Evolutionary conservation across 148 eudicot genomes (phyloP).

Genomic region (Hydrangea macrophylla): DNA sequence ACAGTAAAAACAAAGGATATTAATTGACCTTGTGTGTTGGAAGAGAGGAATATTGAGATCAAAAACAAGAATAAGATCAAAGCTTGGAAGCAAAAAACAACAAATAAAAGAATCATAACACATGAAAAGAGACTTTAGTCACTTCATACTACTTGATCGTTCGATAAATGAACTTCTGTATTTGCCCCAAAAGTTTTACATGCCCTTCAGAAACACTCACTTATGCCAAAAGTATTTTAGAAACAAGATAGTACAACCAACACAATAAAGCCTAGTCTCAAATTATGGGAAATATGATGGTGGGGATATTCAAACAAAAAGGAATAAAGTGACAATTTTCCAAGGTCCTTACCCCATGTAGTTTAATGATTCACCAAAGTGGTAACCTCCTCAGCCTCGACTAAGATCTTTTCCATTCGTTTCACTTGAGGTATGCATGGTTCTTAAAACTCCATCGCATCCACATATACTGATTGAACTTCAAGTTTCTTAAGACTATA

Average conservation of each 20-base stretch:
- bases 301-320: background rate
- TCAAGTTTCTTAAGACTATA: too few species aligned
- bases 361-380: too few species aligned
- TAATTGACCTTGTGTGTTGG: too few species aligned
- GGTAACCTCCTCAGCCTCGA: too few species aligned
- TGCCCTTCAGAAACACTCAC: background rate
- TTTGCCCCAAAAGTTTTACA: background rate
- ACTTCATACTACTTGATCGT: background rate
- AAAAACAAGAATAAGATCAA: background rate
- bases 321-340: background rate
- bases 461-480: too few species aligned
- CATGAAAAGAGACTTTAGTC: background rate
- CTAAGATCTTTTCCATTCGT: too few species aligned
- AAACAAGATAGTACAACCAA: too few species aligned
- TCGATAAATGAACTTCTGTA: background rate
- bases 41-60: background rate
- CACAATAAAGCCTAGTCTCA: background rate
- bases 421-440: too few species aligned
- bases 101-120: background rate
- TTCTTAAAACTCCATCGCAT: too few species aligned
- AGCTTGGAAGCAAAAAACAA: background rate
- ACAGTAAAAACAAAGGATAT: background rate
- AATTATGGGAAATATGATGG: too few species aligned
- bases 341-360: background rate
- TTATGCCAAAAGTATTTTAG: background rate